Base-by-base conservation (phyloP, 2,329 filamentous ascomycete genomes). In the Tolypocladium sp. region DNA sequence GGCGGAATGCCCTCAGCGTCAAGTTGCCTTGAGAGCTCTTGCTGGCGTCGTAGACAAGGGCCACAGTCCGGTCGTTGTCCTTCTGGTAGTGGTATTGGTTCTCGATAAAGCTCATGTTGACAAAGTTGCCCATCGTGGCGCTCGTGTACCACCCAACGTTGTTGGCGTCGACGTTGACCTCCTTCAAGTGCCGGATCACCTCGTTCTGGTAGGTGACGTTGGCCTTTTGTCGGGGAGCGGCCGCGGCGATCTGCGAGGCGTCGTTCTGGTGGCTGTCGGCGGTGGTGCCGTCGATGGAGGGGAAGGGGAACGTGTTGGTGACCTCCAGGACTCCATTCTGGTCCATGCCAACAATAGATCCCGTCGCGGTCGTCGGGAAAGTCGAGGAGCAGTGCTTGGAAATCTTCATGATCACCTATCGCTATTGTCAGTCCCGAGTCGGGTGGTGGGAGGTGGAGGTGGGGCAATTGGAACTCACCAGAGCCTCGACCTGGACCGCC, bases 101-200 rank as follows among this genome's bases (percentile, higher is more conserved):
- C 83, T 99, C 94, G 76, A 99, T 90, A 72, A 96, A 92, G 80
- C 89, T 90, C 72, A 89, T 76, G 81, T 92, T 97, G 81, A 97
- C 83, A 69, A 97, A 97, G 82, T 96, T 97, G 76, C 94, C 94
- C 90, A 99, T 95, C 75, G 92, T 96, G 64, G 92, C 91, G 79
- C 92, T 97, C 61, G 92, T 97, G 80, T 99, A 99, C 92, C 92
- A 99, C 69, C 94, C 94, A 61, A 96, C 91, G 70, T 91, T 95
- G 81, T 97, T 96, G 65, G 94, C 94, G 74, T 99, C 94, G 61
- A 97, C 90, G 75, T 97, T 99, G 70, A 99, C 94, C 77, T 97
- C 94, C 74, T 93, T 89, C 63, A 97, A 80, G 76, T 94, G 92
- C 71, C 92, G 90, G 76, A 99, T 93, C 93, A 97, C 97, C 77